These are phyloP conservation scores for Fomitopsis pulvina DNA, from an alignment of 768 basidiomycete species.

Conservation along the genomic window DNA sequence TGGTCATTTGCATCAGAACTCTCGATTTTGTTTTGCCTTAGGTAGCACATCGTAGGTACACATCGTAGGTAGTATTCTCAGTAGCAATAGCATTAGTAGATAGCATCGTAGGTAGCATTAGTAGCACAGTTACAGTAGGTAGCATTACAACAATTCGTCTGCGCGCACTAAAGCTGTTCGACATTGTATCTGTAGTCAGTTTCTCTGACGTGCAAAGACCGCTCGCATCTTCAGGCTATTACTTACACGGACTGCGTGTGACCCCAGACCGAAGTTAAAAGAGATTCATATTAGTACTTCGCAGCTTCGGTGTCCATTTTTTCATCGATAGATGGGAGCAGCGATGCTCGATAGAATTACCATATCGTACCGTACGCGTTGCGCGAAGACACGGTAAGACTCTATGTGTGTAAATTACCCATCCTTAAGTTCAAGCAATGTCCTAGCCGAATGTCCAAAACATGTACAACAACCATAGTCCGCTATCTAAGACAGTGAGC, in stretches of 20 bases:
- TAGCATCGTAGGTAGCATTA: background rate
- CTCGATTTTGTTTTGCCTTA: background rate
- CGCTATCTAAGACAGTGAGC: background rate
- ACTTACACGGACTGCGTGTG: too few relatives aligned
- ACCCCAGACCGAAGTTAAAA: too few relatives aligned
- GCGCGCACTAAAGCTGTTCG: background rate
- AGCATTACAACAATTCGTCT: background rate
- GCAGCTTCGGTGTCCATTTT: too few relatives aligned
- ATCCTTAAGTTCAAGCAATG: background rate
- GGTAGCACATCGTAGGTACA: background rate
- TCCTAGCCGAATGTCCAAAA: background rate
- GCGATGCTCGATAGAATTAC: too few relatives aligned
- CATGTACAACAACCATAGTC: background rate
- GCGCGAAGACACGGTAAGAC: background rate
- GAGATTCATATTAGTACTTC: too few relatives aligned
- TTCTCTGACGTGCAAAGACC: too few relatives aligned
- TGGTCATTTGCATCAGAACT: slow-evolving; percentile 14
- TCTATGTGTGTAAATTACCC: background rate
- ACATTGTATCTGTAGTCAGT: background rate
- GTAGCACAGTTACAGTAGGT: background rate
- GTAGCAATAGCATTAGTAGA: background rate
- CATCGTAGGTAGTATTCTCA: background rate
- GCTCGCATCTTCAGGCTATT: too few relatives aligned
- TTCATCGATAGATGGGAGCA: too few relatives aligned
- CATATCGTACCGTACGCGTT: background rate